Conservation (phyloP, 352 stramenopile species). For the Phytophthora sojae region DNA sequence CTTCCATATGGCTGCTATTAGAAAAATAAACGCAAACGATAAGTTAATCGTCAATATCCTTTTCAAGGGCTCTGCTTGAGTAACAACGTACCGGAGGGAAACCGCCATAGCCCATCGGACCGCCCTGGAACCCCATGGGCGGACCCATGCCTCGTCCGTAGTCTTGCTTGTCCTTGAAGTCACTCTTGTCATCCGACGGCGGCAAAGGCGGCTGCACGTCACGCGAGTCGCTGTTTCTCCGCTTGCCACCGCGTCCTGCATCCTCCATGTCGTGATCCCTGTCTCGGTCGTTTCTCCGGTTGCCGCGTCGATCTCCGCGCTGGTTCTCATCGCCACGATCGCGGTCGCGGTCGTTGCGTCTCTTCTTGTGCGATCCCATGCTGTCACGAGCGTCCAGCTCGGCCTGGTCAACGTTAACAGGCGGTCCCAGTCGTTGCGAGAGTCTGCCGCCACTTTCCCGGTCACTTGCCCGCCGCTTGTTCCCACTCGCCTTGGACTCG, state of each 20-base stretch:
- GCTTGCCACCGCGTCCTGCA: constrained; percentile 29
- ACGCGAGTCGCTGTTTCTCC: constrained; percentile 33
- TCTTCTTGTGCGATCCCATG: constrained; percentile 64
- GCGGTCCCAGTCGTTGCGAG: constrained; percentile 65
- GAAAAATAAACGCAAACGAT: constrained; percentile 10
- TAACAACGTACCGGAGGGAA: constrained; percentile 60
- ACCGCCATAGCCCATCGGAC: constrained; percentile 69
- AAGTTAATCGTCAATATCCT: constrained; percentile 12
- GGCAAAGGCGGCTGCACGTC: constrained; percentile 41
- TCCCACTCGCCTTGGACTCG: constrained; percentile 29
- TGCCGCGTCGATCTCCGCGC: constrained; percentile 21
- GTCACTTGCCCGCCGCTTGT: constrained; percentile 37
- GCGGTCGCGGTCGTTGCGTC: constrained; percentile 46
- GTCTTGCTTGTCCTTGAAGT: constrained; percentile 30
- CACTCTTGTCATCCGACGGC: constrained; percentile 33
- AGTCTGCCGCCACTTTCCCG: constrained; percentile 38
- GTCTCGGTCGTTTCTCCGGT: constrained; percentile 34
- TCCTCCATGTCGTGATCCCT: constrained; percentile 40
- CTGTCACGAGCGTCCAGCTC: constrained; percentile 78
- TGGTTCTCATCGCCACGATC: constrained; percentile 42
- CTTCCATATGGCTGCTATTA: constrained; percentile 62
- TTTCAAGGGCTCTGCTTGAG: not conserved
- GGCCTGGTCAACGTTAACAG: constrained; percentile 82
- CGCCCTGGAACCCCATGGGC: constrained; percentile 63
- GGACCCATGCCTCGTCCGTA: constrained; percentile 49